Evolutionary conservation across 306 rosid species (phyloP).

Genomic region (Amphicarpaea edgeworthii): DNA sequence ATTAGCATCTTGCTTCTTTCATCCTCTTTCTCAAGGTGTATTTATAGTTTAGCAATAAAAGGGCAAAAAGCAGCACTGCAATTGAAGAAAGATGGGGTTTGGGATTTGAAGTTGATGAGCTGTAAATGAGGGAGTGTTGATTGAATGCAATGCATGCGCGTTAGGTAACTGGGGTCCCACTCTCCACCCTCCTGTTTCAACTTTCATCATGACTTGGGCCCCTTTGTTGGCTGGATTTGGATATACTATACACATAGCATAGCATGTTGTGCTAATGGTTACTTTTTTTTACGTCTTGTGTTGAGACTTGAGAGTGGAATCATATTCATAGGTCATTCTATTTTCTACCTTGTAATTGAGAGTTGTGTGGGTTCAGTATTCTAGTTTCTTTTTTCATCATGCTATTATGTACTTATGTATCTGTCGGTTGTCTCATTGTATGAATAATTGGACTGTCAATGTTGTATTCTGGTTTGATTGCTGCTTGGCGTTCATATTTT

Average conservation of each 20-base stretch:
- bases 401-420: conserved; percentile 37
- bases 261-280: conserved; percentile 56
- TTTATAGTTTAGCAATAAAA: conserved; percentile 60
- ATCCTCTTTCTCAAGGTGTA: conserved; percentile 52
- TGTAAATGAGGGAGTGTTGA: conserved; percentile 69
- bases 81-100: conserved; percentile 45
- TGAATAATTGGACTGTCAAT: conserved; percentile 55
- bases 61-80: conserved; percentile 48
- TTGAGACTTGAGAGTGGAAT: conserved; percentile 46
- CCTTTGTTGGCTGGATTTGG: conserved; percentile 52
- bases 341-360: conserved; percentile 54
- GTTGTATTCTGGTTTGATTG: conserved; percentile 30
- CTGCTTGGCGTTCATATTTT: conserved; percentile 30
- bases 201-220: conserved; percentile 64
- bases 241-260: conserved; percentile 30
- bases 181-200: conserved; percentile 57
- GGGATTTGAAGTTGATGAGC: conserved; percentile 58
- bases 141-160: conserved; percentile 85
- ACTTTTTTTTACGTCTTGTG: conserved; percentile 69
- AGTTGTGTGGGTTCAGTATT: conserved; percentile 43
- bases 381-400: conserved; percentile 47
- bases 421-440: conserved; percentile 53
- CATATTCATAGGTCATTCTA: conserved; percentile 44
- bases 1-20: conserved; percentile 47
- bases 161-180: conserved; percentile 77